Evolutionary conservation across 495 filamentous ascomycete genomes (phyloP), one percentile per base, ranked within the genome.

Genomic region (Tuber calosporum): DNA sequence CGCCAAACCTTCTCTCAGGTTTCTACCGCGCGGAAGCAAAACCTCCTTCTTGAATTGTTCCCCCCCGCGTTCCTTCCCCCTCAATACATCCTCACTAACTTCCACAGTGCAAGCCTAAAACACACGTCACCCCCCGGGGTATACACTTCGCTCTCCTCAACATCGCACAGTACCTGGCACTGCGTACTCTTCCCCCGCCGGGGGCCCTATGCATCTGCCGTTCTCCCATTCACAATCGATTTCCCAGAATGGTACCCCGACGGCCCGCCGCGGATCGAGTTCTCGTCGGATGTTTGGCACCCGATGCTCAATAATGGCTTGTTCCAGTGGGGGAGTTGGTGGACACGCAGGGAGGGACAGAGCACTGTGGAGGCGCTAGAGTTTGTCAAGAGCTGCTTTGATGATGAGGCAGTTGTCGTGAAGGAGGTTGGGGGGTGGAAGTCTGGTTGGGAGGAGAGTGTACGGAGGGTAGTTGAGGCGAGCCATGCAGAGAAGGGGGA

Each of bases 251-350:
- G 85, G 38, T 97, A 97, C 80, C 95, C 95, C 6, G 83, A 85
- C 42, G 83, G 90, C 11, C 92, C 95, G 58, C 95, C 95, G 8
- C 85, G 92, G 6, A 89, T 99, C 68, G 94, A 89, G 58, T 96
- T 99, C 82, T 85, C 88, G 39, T 95, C 91, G 66, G 94, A 97
- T 77, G 89, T 97, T 70, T 99, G 97, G 82, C 94, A 99, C 83
- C 95, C 94, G 19, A 86, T 99, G 38, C 85, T 98, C 45, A 85
- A 91, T 68, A 91, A 97, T 84, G 94, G 93, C 30, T 97, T 97
- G 80, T 92, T 94, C 3, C 85, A 87, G 72, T 97, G 94, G 94
- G 11, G 19, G n/a, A 17, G 38, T 26, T 41, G 58, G 30, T 26
- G 20, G 15, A 43, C 42, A 22, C 20, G 39, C 1, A 34, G 73